A percentile compares a stretch with the other conserved stretches of the same genome.
Evolutionary conservation across 257 asterid species (phyloP).

Genomic region (Ehretia macrophylla): DNA sequence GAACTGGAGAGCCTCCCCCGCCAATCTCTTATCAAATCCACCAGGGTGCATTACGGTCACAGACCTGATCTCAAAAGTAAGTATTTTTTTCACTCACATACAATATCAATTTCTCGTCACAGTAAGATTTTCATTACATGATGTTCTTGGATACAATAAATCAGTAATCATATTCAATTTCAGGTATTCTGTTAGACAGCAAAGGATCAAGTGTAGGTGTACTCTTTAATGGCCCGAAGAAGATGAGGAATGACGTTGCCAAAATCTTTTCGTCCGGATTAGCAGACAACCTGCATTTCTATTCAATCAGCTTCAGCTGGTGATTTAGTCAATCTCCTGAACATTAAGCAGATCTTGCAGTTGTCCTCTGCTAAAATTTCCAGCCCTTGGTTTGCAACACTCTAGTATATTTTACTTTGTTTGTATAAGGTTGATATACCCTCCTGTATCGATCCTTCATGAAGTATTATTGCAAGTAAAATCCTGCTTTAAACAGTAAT

Average conservation of each 20-base stretch:
- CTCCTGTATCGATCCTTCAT: no score
- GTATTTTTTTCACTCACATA: conserved; percentile 1
- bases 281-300: conserved; percentile 64
- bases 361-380: background rate
- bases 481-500: background rate
- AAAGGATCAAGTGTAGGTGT: conserved; percentile 69
- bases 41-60: conserved; percentile 63
- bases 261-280: conserved; percentile 60
- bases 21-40: conserved; percentile 48
- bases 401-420: no score
- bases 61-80: conserved; percentile 86
- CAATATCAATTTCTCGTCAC: background rate
- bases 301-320: conserved; percentile 94
- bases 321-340: conserved; percentile 25
- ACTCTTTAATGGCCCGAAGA: conserved; percentile 83
- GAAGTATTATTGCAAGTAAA: background rate
- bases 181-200: conserved; percentile 55
- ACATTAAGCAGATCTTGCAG: background rate
- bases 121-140: background rate
- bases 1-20: conserved; percentile 83
- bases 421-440: no score
- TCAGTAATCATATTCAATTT: background rate
- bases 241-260: conserved; percentile 83
- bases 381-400: background rate
- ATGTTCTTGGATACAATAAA: background rate